Percentiles rank a stretch among this genome's conserved stretches.
These are phyloP conservation scores for Penicillium concentricum DNA, from an alignment of 2,329 filamentous ascomycete species.

Conservation along the genomic window DNA sequence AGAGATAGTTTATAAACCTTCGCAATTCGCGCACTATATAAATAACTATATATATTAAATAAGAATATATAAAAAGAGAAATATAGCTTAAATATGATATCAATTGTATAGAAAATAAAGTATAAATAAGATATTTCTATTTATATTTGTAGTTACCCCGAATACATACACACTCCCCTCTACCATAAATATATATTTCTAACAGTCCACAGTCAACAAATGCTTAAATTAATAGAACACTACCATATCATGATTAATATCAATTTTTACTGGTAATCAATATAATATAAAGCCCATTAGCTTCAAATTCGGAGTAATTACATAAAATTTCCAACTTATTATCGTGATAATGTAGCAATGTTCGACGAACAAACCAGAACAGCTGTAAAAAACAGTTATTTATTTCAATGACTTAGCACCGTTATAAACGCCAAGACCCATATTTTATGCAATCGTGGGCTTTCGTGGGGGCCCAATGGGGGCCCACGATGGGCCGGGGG, in stretches of 20 bases:
- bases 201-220: background rate
- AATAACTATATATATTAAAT: too few species aligned
- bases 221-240: background rate
- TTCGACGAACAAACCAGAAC: background rate
- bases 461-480: background rate
- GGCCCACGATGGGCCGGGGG: background rate
- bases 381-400: background rate
- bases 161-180: background rate
- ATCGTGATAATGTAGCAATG: background rate
- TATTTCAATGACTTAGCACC: background rate
- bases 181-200: background rate
- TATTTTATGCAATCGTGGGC: background rate
- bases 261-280: background rate
- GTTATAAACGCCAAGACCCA: background rate
- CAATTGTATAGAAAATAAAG: too few species aligned
- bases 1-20: too few species aligned
- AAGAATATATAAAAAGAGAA: too few species aligned
- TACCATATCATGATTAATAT: background rate
- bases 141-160: too few species aligned
- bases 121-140: too few species aligned
- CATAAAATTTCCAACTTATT: background rate
- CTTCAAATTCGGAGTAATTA: background rate
- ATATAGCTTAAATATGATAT: too few species aligned
- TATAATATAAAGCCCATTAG: background rate
- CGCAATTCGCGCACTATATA: too few species aligned